These are phyloP conservation scores for Termitomyces sp. DNA, from an alignment of 768 basidiomycete genomes.

Conservation along the genomic window DNA sequence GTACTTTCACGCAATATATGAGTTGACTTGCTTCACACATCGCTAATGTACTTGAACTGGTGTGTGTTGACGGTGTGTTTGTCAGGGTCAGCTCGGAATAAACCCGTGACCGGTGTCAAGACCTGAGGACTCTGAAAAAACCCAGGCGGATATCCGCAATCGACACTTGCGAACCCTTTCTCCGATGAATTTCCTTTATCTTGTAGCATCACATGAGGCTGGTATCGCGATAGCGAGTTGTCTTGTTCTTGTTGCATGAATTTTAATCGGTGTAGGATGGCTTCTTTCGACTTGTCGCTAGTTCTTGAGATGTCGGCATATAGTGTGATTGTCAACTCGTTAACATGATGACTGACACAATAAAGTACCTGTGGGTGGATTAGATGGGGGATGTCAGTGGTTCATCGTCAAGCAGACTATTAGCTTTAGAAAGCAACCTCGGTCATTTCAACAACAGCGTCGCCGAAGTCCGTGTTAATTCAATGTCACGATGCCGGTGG, in stretches of 20 bases:
- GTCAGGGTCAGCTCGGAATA: not conserved
- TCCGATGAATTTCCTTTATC: conserved; percentile 8
- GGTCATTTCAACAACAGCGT: no score
- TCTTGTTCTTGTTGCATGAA: not conserved
- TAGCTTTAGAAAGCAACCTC: no score
- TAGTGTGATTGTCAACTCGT: not conserved
- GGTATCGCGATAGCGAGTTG: not conserved
- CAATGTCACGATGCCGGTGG: not conserved
- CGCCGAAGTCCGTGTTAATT: not conserved
- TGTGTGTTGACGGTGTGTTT: no score
- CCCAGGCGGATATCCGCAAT: not conserved
- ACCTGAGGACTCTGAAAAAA: not conserved
- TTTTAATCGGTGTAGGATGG: not conserved
- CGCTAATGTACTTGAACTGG: not conserved
- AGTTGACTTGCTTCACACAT: not conserved
- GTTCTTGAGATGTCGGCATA: not conserved
- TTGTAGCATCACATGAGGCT: conserved; percentile 4
- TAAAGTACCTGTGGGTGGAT: not conserved
- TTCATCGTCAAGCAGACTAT: no score
- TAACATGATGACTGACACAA: not conserved
- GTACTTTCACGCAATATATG: not conserved
- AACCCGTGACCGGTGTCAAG: not conserved
- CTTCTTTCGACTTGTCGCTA: not conserved
- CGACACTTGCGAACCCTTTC: not conserved
- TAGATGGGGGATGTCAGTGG: not conserved